Base-by-base conservation (phyloP, 495 filamentous ascomycete species). In the Sordaria brevicollis region DNA sequence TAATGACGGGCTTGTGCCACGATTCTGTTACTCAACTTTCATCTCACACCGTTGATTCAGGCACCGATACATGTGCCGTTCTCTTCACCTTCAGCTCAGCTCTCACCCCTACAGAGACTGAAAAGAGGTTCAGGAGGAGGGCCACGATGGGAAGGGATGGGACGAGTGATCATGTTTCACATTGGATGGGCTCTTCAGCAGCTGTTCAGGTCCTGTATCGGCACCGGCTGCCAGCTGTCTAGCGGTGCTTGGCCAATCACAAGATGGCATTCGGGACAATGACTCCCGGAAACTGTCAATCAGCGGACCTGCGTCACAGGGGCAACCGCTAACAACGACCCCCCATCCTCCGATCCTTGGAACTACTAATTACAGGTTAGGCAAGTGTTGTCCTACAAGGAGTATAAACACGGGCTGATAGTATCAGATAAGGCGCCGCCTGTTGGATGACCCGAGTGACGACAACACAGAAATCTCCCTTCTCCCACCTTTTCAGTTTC, bases 241-340 rank as follows among this genome's bases (percentile, higher is more conserved):
- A 25, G 5, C 5, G 25, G 49, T 13, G 65, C 9, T 25, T 25
- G 49, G 21, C 72, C 70, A 71, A 71, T 72, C 43, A 68, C 25
- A 25, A 21, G 66, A 54, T 66, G 65, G 21, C 11, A 31, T 62
- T 31, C 38, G 65, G 65, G 25, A 70, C 62, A 65, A 69, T 19
- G 17, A 65, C n/a, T n/a, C 67, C 37, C 67, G 67, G 72, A 65
- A 69, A 74, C 72, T 68, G 54, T 66, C 57, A 69, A 72, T 70
- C 70, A 72, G 68, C 68, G 67, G 67, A 65, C 68, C 62, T 35
- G 29, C 54, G 72, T 72, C 72, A 74, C 72, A 72, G 65, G 41
- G 49, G 1, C 49, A 57, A 57, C 25, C 49, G 49, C 49, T 57
- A 31, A 57, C 49, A 57, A 31, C 13, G 5, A 57, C 15, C 49